Evolutionary conservation across 1,284 basidiomycete species (phyloP).

Genomic region (Trametes pubescens): DNA sequence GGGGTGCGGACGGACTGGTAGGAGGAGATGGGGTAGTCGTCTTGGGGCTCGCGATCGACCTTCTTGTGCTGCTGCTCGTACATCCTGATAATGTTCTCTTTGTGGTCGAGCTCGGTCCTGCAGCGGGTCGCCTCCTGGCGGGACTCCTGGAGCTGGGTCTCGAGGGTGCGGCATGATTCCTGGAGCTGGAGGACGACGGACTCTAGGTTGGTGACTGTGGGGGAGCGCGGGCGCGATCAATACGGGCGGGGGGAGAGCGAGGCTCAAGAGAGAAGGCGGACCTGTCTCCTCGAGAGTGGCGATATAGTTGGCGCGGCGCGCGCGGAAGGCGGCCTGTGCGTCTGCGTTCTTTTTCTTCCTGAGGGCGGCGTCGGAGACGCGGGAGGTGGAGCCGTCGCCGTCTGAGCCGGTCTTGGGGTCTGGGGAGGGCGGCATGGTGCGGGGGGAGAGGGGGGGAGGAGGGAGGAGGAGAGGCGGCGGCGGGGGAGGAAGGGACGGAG

Average conservation of each 20-base stretch:
- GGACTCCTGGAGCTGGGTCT: slow-evolving; percentile 62
- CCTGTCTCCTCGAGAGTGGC: slow-evolving; percentile 89
- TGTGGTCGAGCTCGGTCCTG: slow-evolving; percentile 68
- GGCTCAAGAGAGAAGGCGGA: slow-evolving; percentile 44
- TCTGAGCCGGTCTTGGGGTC: slow-evolving; percentile 49
- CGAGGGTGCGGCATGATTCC: slow-evolving; percentile 76
- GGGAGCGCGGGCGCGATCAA: slow-evolving; percentile 29
- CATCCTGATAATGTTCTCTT: slow-evolving; percentile 75
- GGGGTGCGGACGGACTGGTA: slow-evolving; percentile 44
- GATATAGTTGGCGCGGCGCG: slow-evolving; percentile 83
- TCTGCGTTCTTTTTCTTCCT: slow-evolving; percentile 88
- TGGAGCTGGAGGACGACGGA: slow-evolving; percentile 82
- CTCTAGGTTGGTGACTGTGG: slow-evolving; percentile 75
- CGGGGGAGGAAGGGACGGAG: slow-evolving; percentile 38
- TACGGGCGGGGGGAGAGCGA: slow-evolving; percentile 35
- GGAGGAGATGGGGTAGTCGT: slow-evolving; percentile 62
- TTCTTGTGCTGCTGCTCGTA: slow-evolving; percentile 63
- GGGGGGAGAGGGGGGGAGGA: slow-evolving; percentile 40
- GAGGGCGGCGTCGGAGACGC: slow-evolving; percentile 67
- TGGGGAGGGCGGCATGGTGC: slow-evolving; percentile 40
- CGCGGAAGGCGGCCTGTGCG: slow-evolving; percentile 76
- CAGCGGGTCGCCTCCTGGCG: slow-evolving; percentile 71
- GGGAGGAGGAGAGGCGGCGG: slow-evolving; percentile 36
- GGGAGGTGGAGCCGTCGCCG: slow-evolving; percentile 46
- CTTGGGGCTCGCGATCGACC: slow-evolving; percentile 59